These are phyloP conservation scores for Kodamaea kaohsiungensis DNA, from an alignment of 805 yeast species.

Conservation along the genomic window DNA sequence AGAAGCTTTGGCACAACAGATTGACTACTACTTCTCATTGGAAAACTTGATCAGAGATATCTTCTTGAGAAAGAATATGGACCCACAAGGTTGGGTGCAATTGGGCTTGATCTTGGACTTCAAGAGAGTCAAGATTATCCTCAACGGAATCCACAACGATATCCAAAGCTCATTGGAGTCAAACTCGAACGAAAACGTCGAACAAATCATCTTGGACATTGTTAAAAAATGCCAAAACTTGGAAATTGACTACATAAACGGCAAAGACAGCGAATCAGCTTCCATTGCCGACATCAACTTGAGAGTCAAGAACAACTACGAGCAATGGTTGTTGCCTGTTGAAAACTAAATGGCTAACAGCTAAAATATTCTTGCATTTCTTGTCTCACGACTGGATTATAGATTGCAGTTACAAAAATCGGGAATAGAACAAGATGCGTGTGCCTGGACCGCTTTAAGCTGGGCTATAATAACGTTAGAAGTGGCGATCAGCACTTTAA, in stretches of 20 bases:
- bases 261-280: slow-evolving; percentile 27
- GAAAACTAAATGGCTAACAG: slow-evolving; percentile 1
- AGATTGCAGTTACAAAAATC: slow-evolving; percentile 1
- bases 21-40: slow-evolving; percentile 87
- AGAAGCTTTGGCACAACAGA: slow-evolving; percentile 55
- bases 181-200: slow-evolving; percentile 14
- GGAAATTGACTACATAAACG: slow-evolving; percentile 45
- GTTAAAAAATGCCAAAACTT: slow-evolving; percentile 53
- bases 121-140: slow-evolving; percentile 67
- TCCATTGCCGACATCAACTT: slow-evolving; percentile 52
- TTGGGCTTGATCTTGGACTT: slow-evolving; percentile 64
- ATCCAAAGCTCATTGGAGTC: slow-evolving; percentile 21
- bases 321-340: slow-evolving; percentile 67
- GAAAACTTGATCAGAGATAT: slow-evolving; percentile 87
- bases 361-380: slow-evolving; percentile 2
- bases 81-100: slow-evolving; percentile 70
- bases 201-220: slow-evolving; percentile 50
- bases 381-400: slow-evolving; percentile 4
- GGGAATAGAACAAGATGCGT: slow-evolving; percentile 1
- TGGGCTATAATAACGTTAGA: not conserved
- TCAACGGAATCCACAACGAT: slow-evolving; percentile 39
- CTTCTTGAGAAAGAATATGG: slow-evolving; percentile 80
- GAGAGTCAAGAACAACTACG: slow-evolving; percentile 58
- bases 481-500: not conserved
- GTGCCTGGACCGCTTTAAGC: not conserved